Evolutionary conservation across 352 stramenopile species (phyloP).

Genomic region (Phytophthora pistaciae): DNA sequence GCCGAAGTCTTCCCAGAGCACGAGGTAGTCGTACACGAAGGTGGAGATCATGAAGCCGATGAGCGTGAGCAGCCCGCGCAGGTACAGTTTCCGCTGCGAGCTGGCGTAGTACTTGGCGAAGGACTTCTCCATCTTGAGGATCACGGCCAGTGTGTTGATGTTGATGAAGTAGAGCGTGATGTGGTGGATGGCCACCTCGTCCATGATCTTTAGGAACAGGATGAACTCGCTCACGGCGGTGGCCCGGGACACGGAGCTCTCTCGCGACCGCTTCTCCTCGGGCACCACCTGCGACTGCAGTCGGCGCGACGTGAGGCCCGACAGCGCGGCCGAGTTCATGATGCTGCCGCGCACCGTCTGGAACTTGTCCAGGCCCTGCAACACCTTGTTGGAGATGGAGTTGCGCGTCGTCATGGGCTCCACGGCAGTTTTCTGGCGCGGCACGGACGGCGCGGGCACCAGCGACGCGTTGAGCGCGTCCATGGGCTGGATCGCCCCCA

Average conservation of each 20-base stretch:
- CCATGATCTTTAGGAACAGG: conserved; percentile 84
- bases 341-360: conserved; percentile 27
- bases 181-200: conserved; percentile 83
- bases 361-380: conserved; percentile 35
- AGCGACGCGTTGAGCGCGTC: conserved; percentile 49
- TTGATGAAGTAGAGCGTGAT: conserved; percentile 88
- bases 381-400: conserved; percentile 51
- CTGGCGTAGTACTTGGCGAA: conserved; percentile 86
- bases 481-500: conserved; percentile 33
- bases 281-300: conserved; percentile 45
- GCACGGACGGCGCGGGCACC: conserved; percentile 30
- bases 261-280: conserved; percentile 54
- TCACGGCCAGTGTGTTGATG: conserved; percentile 71
- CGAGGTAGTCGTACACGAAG: conserved; percentile 80
- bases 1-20: conserved; percentile 66
- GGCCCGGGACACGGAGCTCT: conserved; percentile 60
- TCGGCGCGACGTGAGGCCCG: conserved; percentile 36
- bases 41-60: conserved; percentile 79
- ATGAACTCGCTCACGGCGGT: conserved; percentile 79
- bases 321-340: conserved; percentile 27
- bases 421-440: conserved; percentile 34
- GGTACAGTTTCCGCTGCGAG: conserved; percentile 68
- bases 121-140: conserved; percentile 81
- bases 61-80: conserved; percentile 63
- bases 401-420: conserved; percentile 54